Evolutionary conservation across 2,329 filamentous ascomycete species (phyloP).

Genomic region (Talaromyces amestolkiae): DNA sequence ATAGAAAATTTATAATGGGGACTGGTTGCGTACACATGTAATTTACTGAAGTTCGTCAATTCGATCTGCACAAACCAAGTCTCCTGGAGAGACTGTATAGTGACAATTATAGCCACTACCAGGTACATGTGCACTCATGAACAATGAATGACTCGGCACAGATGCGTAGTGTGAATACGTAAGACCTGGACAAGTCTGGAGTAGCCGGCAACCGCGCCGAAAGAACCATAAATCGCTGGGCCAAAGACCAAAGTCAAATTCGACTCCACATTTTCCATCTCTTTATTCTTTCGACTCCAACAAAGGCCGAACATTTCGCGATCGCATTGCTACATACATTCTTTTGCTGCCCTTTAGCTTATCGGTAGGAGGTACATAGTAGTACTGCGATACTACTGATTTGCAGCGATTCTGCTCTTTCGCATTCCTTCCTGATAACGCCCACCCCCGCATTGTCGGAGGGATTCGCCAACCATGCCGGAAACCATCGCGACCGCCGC

Average conservation of each 20-base stretch:
- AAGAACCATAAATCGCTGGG: neutral
- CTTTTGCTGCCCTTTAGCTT: neutral
- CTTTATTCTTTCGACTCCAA: neutral
- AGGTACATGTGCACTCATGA: neutral
- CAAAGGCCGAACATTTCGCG: neutral
- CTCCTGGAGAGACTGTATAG: neutral
- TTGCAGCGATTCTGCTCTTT: neutral
- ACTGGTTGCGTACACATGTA: no score
- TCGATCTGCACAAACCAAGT: neutral
- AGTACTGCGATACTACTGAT: neutral
- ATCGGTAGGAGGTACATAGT: neutral
- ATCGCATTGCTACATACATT: neutral
- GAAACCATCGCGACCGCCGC: constrained; percentile 6
- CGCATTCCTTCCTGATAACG: constrained; percentile 4
- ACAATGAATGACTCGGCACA: neutral
- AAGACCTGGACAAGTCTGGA: neutral
- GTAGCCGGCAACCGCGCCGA: neutral
- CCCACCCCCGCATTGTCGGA: constrained; percentile 5
- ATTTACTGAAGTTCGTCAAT: neutral
- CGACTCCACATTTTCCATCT: constrained; percentile 3
- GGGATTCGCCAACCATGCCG: neutral
- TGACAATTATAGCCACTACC: neutral
- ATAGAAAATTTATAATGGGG: neutral
- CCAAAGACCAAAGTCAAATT: constrained; percentile 1
- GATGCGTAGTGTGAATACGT: neutral